Evolutionary conservation across 306 rosid species (phyloP), one percentile per base, ranked within the genome.

Genomic region (Fragaria ananassa): DNA sequence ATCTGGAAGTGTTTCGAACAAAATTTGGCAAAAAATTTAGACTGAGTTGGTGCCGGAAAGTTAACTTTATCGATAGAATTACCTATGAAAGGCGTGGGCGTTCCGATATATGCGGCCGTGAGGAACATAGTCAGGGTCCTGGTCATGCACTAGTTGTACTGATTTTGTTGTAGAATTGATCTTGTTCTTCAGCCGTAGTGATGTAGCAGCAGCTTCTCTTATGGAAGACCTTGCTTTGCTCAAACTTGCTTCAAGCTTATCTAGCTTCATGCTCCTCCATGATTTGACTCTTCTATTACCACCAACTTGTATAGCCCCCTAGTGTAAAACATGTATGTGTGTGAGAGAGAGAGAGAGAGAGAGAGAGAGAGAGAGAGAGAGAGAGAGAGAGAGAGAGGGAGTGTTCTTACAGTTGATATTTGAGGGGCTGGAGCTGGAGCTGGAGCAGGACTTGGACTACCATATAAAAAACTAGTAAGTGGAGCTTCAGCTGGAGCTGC

Each of bases 41-140:
- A 49, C 18, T 3, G 18, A 51, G 57, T 51, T 51, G 57, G 21
- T 56, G 62, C 29, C 35, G 34, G 17, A 58, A 58, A 21, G 14
- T 58, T 45, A 45, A 45, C 10, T 58, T 58, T 25, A 53, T 6
- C 3, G 23, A 1, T 18, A 6, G 13, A n/a, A 2, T 21, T 81
- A 88, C 89, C 89, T 79, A 35, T 87, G 86, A 71, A 87, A 89
- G 27, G 86, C 81, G 35, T 81, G 84, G 27, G 89, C 66, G 62
- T 87, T 87, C 74, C 79, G 58, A 79, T 87, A 89, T n/a, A 83
- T 58, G 39, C 83, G 84, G 5, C 91, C 93, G 4, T 42, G 78
- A 79, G 93, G 91, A 79, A 89, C 85, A 70, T 83, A 81, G 10
- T 89, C 90, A 14, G 80, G 84, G 47, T 89, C 87, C 8, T 74